Conservation (phyloP, 2,329 filamentous ascomycete genomes). For the Monascus ruber region DNA sequence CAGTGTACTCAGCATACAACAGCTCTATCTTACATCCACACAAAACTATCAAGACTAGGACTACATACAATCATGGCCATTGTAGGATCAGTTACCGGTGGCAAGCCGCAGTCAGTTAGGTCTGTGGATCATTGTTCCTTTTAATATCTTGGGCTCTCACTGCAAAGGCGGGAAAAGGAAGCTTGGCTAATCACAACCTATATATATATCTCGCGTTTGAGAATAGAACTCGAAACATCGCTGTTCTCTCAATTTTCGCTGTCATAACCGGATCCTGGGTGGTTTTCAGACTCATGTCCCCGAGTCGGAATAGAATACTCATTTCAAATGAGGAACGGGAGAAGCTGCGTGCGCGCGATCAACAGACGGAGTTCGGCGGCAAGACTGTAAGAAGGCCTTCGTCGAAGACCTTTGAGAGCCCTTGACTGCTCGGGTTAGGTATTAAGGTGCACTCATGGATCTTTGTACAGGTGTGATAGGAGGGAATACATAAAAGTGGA, state of each 20-base stretch:
- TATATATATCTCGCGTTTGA: background rate
- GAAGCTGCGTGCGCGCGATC: background rate
- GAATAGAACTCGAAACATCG: constrained; percentile 9
- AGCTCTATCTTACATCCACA: background rate
- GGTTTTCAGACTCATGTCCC: constrained; percentile 10
- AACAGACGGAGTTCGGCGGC: constrained; percentile 5
- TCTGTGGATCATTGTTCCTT: background rate
- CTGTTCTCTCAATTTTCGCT: constrained; percentile 10
- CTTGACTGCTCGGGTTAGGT: background rate
- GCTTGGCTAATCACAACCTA: too few species aligned
- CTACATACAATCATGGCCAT: background rate
- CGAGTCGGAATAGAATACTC: constrained; percentile 4
- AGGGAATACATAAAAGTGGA: too few species aligned
- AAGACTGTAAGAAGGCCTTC: constrained; percentile 3
- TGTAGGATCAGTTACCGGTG: background rate
- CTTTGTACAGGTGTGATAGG: too few species aligned
- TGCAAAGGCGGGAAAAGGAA: too few species aligned
- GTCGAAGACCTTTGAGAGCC: background rate
- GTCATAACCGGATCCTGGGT: constrained; percentile 10
- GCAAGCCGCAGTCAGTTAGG: constrained; percentile 1
- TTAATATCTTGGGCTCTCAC: background rate
- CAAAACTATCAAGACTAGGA: background rate
- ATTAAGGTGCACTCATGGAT: too few species aligned
- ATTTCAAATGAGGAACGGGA: constrained; percentile 2
- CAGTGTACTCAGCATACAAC: background rate